Percentiles rank a stretch among this genome's conserved stretches.
These are phyloP conservation scores for Escovopsis sp. DNA, from an alignment of 2,329 filamentous ascomycete genomes.

Conservation along the genomic window DNA sequence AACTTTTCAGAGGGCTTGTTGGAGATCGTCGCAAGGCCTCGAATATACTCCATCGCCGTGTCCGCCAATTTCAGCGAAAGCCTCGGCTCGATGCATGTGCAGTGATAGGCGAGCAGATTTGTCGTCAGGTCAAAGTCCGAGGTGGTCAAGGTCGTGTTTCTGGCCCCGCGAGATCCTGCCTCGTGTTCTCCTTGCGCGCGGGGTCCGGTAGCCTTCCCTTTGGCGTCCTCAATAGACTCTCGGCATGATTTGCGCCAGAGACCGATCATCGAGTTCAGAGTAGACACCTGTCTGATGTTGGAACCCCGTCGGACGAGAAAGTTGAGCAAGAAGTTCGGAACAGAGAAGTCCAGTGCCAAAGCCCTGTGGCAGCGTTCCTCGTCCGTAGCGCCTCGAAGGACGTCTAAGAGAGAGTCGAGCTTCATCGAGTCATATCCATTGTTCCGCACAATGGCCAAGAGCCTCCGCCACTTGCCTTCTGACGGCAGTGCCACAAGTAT, in stretches of 20 bases:
- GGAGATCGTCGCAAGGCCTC: constrained; percentile 6
- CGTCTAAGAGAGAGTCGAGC: constrained; percentile 13
- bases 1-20: constrained; percentile 6
- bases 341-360: constrained; percentile 10
- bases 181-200: background rate
- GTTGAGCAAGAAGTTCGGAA: constrained; percentile 16
- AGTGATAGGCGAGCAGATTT: constrained; percentile 15
- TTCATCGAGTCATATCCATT: constrained; percentile 10
- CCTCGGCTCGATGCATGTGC: constrained; percentile 18
- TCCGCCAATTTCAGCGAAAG: constrained; percentile 17
- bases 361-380: constrained; percentile 17
- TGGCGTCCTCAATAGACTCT: background rate
- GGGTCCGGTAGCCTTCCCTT: too few species aligned
- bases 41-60: constrained; percentile 13
- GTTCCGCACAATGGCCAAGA: constrained; percentile 8
- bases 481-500: constrained; percentile 13
- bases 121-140: constrained; percentile 12
- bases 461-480: constrained; percentile 9
- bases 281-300: constrained; percentile 10
- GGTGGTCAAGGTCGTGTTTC: constrained; percentile 5
- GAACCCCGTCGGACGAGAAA: constrained; percentile 16
- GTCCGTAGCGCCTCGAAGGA: constrained; percentile 16
- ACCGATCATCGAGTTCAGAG: constrained; percentile 13
- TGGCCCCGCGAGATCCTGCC: background rate
- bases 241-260: constrained; percentile 10